phyloP scores from a whole-genome alignment of 306 rosid species.

The Cicer cuneatum region DNA sequence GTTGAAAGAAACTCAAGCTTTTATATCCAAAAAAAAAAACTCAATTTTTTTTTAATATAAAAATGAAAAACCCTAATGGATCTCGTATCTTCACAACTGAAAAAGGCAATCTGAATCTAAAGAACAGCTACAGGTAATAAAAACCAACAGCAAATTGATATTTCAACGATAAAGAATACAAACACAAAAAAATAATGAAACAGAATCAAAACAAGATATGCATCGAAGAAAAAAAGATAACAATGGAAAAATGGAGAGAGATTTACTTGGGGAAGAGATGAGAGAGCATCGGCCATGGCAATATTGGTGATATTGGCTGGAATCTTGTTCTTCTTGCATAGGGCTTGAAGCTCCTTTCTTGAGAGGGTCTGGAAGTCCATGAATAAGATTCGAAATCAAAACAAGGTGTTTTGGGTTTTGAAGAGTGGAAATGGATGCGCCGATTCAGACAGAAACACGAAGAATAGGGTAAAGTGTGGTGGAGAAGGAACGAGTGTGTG shows the following conservation, averaged over 20 bases:
- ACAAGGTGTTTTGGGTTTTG: slow-evolving; percentile 59
- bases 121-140: background rate
- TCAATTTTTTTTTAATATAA: background rate
- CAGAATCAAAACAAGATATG: background rate
- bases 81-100: background rate
- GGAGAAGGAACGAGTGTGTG: background rate
- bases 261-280: slow-evolving; percentile 62
- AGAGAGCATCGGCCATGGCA: slow-evolving; percentile 87
- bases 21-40: no score
- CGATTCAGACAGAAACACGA: background rate
- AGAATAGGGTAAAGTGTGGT: background rate
- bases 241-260: background rate
- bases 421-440: background rate
- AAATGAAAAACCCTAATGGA: background rate
- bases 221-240: background rate
- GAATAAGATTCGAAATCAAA: slow-evolving; percentile 41
- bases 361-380: slow-evolving; percentile 86
- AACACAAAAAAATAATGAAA: background rate
- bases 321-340: slow-evolving; percentile 92
- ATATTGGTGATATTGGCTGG: slow-evolving; percentile 84
- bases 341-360: slow-evolving; percentile 80
- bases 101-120: background rate
- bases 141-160: background rate
- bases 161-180: background rate
- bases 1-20: no score